Percentiles rank a stretch among this genome's conserved stretches.
Conservation (phyloP, 495 filamentous ascomycete genomes). For the Trichoderma reesei region DNA sequence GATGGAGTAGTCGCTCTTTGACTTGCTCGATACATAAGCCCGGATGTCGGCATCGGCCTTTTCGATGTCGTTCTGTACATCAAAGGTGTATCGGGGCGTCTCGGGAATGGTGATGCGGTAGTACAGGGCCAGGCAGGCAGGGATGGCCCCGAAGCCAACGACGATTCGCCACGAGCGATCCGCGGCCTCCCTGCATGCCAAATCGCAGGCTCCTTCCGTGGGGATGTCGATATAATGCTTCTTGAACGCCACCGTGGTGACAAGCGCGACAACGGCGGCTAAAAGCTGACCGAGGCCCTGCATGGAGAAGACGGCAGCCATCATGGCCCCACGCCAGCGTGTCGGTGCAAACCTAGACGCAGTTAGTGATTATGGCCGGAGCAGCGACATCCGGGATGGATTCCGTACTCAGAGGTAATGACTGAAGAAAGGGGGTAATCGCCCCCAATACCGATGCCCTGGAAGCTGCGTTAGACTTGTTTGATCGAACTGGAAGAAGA, state of each 20-base stretch:
- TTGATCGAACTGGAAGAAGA: background rate
- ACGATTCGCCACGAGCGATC: conserved; percentile 79
- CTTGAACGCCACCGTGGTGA: conserved; percentile 62
- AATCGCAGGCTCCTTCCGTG: conserved; percentile 42
- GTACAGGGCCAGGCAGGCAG: conserved; percentile 67
- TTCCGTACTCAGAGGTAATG: conserved; percentile 63
- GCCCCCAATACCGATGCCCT: conserved; percentile 53
- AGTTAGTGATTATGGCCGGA: conserved; percentile 2
- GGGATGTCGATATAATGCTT: conserved; percentile 42
- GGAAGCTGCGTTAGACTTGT: conserved; percentile 3
- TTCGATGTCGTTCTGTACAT: conserved; percentile 56
- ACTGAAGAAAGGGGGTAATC: conserved; percentile 71
- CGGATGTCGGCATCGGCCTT: conserved; percentile 60
- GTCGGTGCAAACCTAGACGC: conserved; percentile 60
- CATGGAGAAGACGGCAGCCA: conserved; percentile 81
- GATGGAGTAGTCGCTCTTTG: conserved; percentile 39
- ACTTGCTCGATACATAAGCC: conserved; percentile 48
- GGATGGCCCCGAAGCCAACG: conserved; percentile 69
- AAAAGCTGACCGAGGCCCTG: conserved; percentile 69
- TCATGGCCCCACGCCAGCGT: conserved; percentile 80
- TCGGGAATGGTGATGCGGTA: conserved; percentile 71
- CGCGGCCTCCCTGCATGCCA: conserved; percentile 54
- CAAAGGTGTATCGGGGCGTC: conserved; percentile 72
- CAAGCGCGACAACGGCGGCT: conserved; percentile 61
- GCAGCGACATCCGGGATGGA: background rate